Conservation (phyloP, 352 stramenopile genomes). For the Plasmopara halstedii region DNA sequence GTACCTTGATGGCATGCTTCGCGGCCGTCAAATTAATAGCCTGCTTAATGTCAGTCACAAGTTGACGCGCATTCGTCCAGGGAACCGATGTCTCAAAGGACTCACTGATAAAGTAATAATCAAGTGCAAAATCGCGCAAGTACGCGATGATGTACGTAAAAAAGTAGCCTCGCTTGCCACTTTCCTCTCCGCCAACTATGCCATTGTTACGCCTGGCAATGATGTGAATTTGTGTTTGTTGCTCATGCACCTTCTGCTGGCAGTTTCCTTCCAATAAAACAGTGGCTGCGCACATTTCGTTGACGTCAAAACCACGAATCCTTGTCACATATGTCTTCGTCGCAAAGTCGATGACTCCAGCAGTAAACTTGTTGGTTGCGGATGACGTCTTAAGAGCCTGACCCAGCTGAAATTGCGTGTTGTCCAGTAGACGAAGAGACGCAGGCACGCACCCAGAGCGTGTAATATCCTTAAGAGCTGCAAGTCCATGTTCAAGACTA, state of each 20-base stretch:
- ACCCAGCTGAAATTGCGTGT: constrained; percentile 92
- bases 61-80: constrained; percentile 56
- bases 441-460: constrained; percentile 62
- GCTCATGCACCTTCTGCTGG: constrained; percentile 26
- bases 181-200: constrained; percentile 74
- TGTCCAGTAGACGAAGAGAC: constrained; percentile 90
- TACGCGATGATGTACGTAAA: constrained; percentile 94
- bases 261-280: constrained; percentile 82
- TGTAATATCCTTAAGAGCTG: constrained; percentile 76
- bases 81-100: constrained; percentile 86
- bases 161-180: constrained; percentile 88
- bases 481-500: constrained; percentile 68
- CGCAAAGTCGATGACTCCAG: constrained; percentile 55
- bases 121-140: constrained; percentile 89
- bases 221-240: constrained; percentile 49
- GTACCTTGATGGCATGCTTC: constrained; percentile 44
- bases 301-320: constrained; percentile 62
- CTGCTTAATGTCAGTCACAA: constrained; percentile 46
- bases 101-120: constrained; percentile 89
- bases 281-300: constrained; percentile 79
- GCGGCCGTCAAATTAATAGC: constrained; percentile 40
- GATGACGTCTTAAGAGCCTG: constrained; percentile 81
- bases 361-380: constrained; percentile 32
- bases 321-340: constrained; percentile 84
- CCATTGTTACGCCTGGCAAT: constrained; percentile 75